Evolutionary conservation across 2,329 filamentous ascomycete genomes (phyloP), one percentile per base, ranked within the genome.

Genomic region (Penicillium sp.): DNA sequence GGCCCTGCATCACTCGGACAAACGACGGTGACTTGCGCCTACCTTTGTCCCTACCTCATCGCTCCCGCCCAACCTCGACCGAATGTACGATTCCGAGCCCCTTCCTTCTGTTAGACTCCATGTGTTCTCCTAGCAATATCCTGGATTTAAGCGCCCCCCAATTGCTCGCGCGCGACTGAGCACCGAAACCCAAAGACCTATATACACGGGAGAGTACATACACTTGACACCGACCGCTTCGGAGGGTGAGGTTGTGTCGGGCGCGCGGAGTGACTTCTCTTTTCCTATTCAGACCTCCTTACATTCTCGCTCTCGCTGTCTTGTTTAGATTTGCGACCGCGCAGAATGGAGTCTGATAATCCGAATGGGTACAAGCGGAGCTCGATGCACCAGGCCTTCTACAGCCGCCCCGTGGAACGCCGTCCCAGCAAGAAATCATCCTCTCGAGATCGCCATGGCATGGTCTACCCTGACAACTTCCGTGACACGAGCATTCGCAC

Each of bases 361-460:
- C 68, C 73, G 54, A 76, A 78, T 71, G 74, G 73, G 37, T 71
- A 71, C 62, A 76, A 76, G 65, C 73, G 76, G 65, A 75, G 75
- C 62, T 77, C 76, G 20, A 69, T 73, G 62, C 75, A 75, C 53
- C 73, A 77, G 54, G 73, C 73, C 57, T 63, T 67, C 47, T 71
- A 77, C 60, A 75, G 70, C 60, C 74, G 76, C 57, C 75, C 76
- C 35, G 72, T 80, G 60, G 77, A 79, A 69, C 73, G 78, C 49
- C 72, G 77, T 41, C 69, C 78, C 10, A 81, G 78, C 70, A 81
- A 80, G 65, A 80, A 81, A 62, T 79, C 78, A 35, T 78, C 78
- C 31, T 81, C 78, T 17, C 76, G 75, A 59, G 78, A 81, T 61
- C 75, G 78, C 37, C 78, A 79, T 67, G 78, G 78, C 49, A 78